Evolutionary conservation across 1,139 yeast species (phyloP).

Genomic region (Magnusiomyces paraingens): DNA sequence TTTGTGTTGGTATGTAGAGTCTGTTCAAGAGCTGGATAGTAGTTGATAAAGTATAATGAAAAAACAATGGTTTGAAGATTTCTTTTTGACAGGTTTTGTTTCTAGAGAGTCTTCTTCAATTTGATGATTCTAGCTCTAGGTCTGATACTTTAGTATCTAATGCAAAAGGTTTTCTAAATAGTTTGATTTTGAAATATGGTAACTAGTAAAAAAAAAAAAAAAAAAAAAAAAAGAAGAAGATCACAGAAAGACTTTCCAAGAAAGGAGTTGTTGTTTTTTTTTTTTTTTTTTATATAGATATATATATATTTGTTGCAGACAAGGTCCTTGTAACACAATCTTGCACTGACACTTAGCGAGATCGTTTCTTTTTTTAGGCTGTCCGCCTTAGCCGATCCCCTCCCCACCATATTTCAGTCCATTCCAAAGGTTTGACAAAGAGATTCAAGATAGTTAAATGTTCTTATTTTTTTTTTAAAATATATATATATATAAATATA

Average conservation of each 20-base stretch:
- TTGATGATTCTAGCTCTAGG: no score
- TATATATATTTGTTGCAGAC: background rate
- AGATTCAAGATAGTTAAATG: background rate
- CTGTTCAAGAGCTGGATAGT: background rate
- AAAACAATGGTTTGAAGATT: no score
- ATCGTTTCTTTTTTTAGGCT: background rate
- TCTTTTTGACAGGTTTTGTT: no score
- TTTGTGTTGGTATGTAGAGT: slow-evolving; percentile 3
- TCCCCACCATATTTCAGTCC: background rate
- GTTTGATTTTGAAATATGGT: no score
- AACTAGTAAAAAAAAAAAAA: background rate
- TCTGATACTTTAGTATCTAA: no score
- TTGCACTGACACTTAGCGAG: background rate
- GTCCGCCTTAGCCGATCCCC: background rate
- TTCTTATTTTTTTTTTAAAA: background rate
- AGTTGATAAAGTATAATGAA: no score
- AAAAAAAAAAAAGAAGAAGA: slow-evolving; percentile 5
- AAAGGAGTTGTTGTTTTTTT: background rate
- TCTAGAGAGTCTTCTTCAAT: no score
- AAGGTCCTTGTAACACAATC: background rate
- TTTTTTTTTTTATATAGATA: slow-evolving; percentile 1
- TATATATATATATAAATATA: background rate
- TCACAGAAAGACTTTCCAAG: background rate
- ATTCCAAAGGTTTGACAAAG: background rate
- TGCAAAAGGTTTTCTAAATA: no score